Evolutionary conservation across 2,329 filamentous ascomycete genomes (phyloP).

Genomic region (Verticillium longisporum): DNA sequence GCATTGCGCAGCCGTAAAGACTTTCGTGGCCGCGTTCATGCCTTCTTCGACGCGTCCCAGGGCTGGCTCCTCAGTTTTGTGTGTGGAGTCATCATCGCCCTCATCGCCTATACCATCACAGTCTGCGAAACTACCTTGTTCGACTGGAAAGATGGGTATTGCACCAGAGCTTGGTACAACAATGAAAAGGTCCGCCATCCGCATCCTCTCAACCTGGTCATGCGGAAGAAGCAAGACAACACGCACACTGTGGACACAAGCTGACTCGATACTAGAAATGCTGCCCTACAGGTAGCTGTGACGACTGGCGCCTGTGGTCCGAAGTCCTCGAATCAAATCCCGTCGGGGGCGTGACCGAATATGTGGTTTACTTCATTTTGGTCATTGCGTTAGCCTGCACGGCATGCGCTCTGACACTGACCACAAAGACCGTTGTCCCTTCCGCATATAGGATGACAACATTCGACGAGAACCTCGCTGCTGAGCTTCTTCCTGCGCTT

Average conservation of each 20-base stretch:
- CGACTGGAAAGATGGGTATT: constrained; percentile 89
- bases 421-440: constrained; percentile 90
- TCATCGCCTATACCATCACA: constrained; percentile 83
- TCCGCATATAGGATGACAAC: constrained; percentile 82
- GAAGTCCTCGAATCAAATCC: constrained; percentile 37
- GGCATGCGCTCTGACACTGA: constrained; percentile 74
- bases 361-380: constrained; percentile 64
- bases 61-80: constrained; percentile 92
- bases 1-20: constrained; percentile 75
- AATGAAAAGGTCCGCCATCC: constrained; percentile 54
- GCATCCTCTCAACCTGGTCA: too few relatives aligned
- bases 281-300: constrained; percentile 49
- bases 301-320: constrained; percentile 51
- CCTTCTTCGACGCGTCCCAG: constrained; percentile 79
- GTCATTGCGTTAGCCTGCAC: constrained; percentile 63
- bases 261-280: constrained; percentile 31
- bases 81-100: constrained; percentile 78
- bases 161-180: constrained; percentile 61
- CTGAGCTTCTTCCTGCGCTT: constrained; percentile 39
- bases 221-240: neutral
- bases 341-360: constrained; percentile 58
- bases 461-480: constrained; percentile 85
- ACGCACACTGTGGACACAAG: neutral
- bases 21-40: constrained; percentile 69
- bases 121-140: constrained; percentile 80